Percentiles rank a stretch among this genome's conserved stretches.
Conservation (phyloP, 148 eudicot genomes). For the Amaranthus hypochondriacus region DNA sequence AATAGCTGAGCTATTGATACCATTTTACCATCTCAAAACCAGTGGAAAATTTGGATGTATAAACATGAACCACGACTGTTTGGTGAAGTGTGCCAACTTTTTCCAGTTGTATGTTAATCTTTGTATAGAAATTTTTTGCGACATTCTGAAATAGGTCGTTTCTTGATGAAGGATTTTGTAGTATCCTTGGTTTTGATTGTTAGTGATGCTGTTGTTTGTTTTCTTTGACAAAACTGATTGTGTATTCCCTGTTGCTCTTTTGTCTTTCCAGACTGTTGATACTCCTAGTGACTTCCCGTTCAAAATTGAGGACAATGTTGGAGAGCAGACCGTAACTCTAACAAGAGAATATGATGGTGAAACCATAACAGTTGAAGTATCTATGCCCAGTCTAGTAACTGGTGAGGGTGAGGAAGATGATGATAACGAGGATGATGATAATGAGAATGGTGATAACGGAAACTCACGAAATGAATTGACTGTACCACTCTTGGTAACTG, state of each 20-base stretch:
- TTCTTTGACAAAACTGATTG: not conserved
- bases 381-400: constrained; percentile 47
- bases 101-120: no score
- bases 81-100: no score
- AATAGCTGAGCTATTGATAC: no score
- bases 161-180: not conserved
- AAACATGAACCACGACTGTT: no score
- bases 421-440: constrained; percentile 27
- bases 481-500: constrained; percentile 50
- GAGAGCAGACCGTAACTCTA: constrained; percentile 47
- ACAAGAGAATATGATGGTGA: constrained; percentile 58
- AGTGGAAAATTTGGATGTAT: no score
- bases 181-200: not conserved
- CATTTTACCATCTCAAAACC: no score
- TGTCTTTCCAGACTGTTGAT: constrained; percentile 33
- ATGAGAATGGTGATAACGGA: constrained; percentile 10
- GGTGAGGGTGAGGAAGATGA: constrained; percentile 43
- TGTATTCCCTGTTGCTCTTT: not conserved
- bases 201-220: not conserved
- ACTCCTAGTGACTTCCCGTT: constrained; percentile 54
- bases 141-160: not conserved
- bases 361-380: constrained; percentile 53
- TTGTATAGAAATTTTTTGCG: no score
- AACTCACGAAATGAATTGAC: constrained; percentile 18
- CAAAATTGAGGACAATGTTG: constrained; percentile 42